These are phyloP conservation scores for Detonula confervacea DNA, from an alignment of 352 stramenopile species.

Conservation along the genomic window DNA sequence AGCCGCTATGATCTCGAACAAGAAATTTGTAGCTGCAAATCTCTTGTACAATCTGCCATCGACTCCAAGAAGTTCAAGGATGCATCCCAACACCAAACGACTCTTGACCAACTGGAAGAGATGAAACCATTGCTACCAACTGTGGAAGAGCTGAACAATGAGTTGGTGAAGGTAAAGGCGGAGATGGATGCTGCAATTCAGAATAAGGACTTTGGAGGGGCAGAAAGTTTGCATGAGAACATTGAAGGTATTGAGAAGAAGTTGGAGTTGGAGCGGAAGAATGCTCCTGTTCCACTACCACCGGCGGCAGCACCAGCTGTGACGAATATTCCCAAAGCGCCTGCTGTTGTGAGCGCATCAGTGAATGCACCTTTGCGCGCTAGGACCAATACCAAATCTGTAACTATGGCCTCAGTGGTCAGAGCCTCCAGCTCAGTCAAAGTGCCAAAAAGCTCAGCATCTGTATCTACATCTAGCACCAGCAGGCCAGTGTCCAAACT, in stretches of 20 bases:
- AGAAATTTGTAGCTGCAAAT: constrained; percentile 58
- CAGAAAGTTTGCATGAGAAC: constrained; percentile 69
- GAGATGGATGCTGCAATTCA: constrained; percentile 73
- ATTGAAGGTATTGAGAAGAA: constrained; percentile 70
- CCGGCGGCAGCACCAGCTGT: no score
- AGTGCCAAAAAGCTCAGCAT: constrained; percentile 18
- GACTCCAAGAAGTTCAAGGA: constrained; percentile 78
- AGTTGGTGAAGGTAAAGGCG: constrained; percentile 59
- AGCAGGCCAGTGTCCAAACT: constrained; percentile 71
- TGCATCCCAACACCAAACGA: constrained; percentile 67
- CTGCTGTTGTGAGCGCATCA: constrained; percentile 23
- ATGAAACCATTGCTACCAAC: constrained; percentile 69
- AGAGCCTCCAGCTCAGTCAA: constrained; percentile 6
- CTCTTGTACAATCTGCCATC: constrained; percentile 49
- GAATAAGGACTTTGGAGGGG: constrained; percentile 79
- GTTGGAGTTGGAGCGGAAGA: constrained; percentile 63
- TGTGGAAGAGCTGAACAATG: constrained; percentile 51
- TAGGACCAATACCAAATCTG: constrained; percentile 8
- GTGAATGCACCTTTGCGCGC: constrained; percentile 35
- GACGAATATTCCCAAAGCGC: constrained; percentile 10
- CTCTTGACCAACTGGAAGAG: constrained; percentile 71
- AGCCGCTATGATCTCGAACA: constrained; percentile 67
- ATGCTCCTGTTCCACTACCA: no score
- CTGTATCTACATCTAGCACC: constrained; percentile 6
- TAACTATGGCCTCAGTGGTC: no score